A percentile compares a stretch with the other conserved stretches of the same genome.
Conservation (phyloP, 1,284 basidiomycete species). For the Ganoderma meredithae region DNA sequence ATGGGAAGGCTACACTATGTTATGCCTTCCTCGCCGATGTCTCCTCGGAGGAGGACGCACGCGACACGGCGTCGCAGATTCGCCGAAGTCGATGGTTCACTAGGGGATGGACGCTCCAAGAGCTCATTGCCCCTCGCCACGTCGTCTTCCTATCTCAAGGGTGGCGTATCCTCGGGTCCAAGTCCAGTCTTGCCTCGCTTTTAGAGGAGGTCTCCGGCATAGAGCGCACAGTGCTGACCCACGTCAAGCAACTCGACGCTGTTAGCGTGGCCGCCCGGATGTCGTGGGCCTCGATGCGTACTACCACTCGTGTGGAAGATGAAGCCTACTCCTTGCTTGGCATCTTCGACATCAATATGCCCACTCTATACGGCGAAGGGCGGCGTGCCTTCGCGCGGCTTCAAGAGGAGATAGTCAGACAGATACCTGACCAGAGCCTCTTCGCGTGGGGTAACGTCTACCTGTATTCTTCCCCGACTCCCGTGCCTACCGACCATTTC, state of each 20-base stretch:
- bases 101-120: constrained; percentile 6
- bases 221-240: not conserved
- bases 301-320: constrained; percentile 7
- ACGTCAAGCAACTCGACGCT: not conserved
- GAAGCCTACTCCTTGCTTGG: constrained; percentile 10
- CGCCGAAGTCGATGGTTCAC: constrained; percentile 2
- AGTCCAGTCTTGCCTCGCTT: constrained; percentile 5
- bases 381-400: constrained; percentile 4
- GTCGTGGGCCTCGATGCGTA: constrained; percentile 11
- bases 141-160: constrained; percentile 2
- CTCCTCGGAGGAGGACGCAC: not conserved
- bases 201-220: constrained; percentile 6
- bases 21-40: constrained; percentile 11
- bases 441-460: constrained; percentile 4
- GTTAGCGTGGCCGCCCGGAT: constrained; percentile 5
- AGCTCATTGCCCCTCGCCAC: not conserved
- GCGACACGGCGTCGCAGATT: not conserved
- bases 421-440: not conserved
- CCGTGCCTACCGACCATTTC: not conserved
- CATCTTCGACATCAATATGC: constrained; percentile 13
- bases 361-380: constrained; percentile 9
- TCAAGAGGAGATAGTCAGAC: constrained; percentile 5
- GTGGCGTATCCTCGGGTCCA: not conserved
- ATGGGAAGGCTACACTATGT: not conserved
- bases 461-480: not conserved